Evolutionary conservation across 164 flowering plant species (phyloP).

Genomic region (Platanus orientalis): DNA sequence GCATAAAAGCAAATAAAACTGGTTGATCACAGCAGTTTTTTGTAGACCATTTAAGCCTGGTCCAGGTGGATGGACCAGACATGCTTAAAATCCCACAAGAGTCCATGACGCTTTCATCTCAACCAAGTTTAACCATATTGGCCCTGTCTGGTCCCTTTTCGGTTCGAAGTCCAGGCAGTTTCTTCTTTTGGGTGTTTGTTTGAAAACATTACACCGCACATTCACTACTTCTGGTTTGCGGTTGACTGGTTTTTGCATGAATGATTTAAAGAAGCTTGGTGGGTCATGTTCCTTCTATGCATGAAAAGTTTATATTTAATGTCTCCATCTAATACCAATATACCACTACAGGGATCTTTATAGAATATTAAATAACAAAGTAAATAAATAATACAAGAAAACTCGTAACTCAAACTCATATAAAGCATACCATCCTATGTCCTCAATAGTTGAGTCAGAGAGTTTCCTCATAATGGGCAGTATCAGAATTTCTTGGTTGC

Average conservation of each 20-base stretch:
- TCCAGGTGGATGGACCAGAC: too few species aligned
- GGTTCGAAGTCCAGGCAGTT: too few species aligned
- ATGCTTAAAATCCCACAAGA: too few species aligned
- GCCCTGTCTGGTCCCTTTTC: too few species aligned
- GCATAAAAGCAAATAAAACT: too few species aligned
- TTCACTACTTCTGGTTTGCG: conserved; percentile 32
- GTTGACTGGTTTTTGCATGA: conserved; percentile 48
- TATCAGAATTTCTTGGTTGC: conserved; percentile 26
- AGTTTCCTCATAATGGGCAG: conserved; percentile 11
- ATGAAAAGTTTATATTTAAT: not conserved
- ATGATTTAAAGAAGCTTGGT: conserved; percentile 22
- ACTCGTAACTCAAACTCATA: not conserved
- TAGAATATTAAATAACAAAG: not conserved
- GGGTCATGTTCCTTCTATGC: conserved; percentile 6
- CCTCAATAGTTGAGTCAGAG: conserved; percentile 3
- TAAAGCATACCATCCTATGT: conserved; percentile 6
- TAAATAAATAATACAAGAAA: conserved; percentile 1
- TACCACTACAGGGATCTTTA: not conserved
- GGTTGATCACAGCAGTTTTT: too few species aligned
- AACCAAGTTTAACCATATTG: too few species aligned
- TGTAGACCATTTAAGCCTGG: too few species aligned
- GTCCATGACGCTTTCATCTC: too few species aligned
- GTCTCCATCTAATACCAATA: not conserved
- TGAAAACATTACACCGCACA: not conserved
- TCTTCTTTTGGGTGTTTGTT: not conserved